Evolutionary conservation across 2,329 filamentous ascomycete species (phyloP).

Genomic region (Colletotrichum musicola): DNA sequence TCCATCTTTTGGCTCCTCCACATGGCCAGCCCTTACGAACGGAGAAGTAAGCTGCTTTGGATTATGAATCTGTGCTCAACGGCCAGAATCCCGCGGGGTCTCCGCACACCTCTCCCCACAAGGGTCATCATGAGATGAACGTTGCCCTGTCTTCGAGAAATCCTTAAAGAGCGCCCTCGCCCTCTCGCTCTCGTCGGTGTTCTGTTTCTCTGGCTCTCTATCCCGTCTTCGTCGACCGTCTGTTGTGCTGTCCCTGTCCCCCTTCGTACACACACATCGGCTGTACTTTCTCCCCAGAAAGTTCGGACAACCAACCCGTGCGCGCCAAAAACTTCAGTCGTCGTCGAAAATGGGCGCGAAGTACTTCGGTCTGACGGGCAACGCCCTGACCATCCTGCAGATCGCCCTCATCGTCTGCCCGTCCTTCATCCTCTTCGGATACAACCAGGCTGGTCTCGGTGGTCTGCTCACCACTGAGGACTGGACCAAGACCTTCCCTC

Average conservation of each 20-base stretch:
- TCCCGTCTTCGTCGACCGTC: constrained; percentile 20
- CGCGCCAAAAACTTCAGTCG: constrained; percentile 16
- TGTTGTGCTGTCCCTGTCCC: neutral
- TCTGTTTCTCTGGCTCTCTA: neutral
- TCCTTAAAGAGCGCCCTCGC: constrained; percentile 24
- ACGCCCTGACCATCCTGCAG: constrained; percentile 51
- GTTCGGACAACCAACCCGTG: constrained; percentile 24
- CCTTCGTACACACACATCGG: constrained; percentile 8
- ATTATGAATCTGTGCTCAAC: constrained; percentile 34
- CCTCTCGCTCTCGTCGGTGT: neutral
- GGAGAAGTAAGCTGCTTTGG: constrained; percentile 29
- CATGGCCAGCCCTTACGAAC: constrained; percentile 23
- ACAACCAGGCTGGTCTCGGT: constrained; percentile 56
- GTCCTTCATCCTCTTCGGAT: constrained; percentile 57
- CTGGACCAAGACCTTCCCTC: constrained; percentile 53
- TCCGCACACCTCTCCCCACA: constrained; percentile 38
- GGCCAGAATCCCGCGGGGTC: constrained; percentile 39
- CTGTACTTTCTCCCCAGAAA: constrained; percentile 11
- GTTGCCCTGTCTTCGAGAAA: neutral
- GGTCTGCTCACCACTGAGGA: constrained; percentile 50
- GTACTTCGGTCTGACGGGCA: constrained; percentile 52
- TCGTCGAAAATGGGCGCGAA: constrained; percentile 26
- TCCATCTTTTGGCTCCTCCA: constrained; percentile 37
- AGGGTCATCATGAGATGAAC: constrained; percentile 29
- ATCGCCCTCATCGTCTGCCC: constrained; percentile 58